phyloP scores from a whole-genome alignment of 805 yeast species.

The Suhomyces sp. region DNA sequence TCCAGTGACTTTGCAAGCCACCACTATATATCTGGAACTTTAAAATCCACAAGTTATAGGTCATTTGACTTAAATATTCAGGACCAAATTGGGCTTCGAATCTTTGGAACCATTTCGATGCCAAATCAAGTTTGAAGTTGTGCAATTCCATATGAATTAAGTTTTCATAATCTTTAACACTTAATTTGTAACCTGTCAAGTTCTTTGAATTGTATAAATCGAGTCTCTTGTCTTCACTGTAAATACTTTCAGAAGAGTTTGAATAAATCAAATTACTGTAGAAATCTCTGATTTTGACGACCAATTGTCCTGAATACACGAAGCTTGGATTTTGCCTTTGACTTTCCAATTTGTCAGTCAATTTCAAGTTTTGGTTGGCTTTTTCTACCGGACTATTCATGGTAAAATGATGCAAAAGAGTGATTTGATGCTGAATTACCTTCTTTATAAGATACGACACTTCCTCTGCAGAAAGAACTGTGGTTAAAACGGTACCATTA shows the following conservation, averaged over 20 bases:
- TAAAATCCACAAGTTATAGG: slow-evolving; percentile 35
- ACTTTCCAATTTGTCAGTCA: slow-evolving; percentile 7
- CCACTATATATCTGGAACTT: slow-evolving; percentile 32
- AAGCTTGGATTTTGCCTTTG: slow-evolving; percentile 7
- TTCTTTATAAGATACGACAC: slow-evolving; percentile 18
- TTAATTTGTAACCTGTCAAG: slow-evolving; percentile 16
- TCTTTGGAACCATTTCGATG: slow-evolving; percentile 37
- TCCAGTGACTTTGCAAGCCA: slow-evolving; percentile 36
- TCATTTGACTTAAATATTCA: slow-evolving; percentile 20
- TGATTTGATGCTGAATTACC: slow-evolving; percentile 20
- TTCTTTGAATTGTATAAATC: slow-evolving; percentile 15
- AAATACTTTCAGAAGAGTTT: slow-evolving; percentile 17
- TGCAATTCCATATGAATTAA: slow-evolving; percentile 34
- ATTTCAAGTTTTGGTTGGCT: slow-evolving; percentile 4
- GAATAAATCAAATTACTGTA: slow-evolving; percentile 25
- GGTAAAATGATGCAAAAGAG: slow-evolving; percentile 13
- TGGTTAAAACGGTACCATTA: slow-evolving; percentile 1
- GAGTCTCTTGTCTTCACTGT: slow-evolving; percentile 16
- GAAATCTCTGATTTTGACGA: slow-evolving; percentile 21
- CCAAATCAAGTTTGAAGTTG: slow-evolving; percentile 40
- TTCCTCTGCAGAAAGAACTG: slow-evolving; percentile 17
- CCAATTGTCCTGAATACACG: slow-evolving; percentile 13
- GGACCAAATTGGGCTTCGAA: slow-evolving; percentile 27
- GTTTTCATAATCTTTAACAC: slow-evolving; percentile 36
- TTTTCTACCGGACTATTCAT: slow-evolving; percentile 6